phyloP scores from a whole-genome alignment of 306 rosid genomes.

The Ceratonia siliqua region DNA sequence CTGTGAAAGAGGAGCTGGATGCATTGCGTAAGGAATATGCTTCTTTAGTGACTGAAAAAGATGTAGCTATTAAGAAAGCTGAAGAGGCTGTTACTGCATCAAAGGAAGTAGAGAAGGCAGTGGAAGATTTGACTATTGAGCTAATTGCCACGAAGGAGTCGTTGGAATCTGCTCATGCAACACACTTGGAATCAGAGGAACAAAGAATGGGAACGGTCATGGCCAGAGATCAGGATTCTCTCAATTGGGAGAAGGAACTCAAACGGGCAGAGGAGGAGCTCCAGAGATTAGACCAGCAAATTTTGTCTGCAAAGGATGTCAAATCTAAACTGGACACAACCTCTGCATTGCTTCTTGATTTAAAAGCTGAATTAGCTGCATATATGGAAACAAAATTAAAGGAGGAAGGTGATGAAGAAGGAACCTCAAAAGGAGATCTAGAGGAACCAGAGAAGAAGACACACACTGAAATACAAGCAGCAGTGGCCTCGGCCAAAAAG shows the following conservation, averaged over 20 bases:
- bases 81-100: slow-evolving; percentile 84
- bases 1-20: slow-evolving; percentile 82
- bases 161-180: slow-evolving; percentile 85
- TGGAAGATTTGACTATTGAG: slow-evolving; percentile 89
- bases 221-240: slow-evolving; percentile 97
- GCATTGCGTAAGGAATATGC: slow-evolving; percentile 67
- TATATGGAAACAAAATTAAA: slow-evolving; percentile 84
- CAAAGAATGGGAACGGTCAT: slow-evolving; percentile 89
- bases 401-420: slow-evolving; percentile 55
- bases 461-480: slow-evolving; percentile 68
- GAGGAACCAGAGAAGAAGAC: slow-evolving; percentile 57
- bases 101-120: slow-evolving; percentile 87
- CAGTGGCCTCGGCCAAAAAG: slow-evolving; percentile 71
- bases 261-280: slow-evolving; percentile 90
- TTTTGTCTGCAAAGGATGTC: slow-evolving; percentile 74
- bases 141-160: slow-evolving; percentile 84
- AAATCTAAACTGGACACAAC: slow-evolving; percentile 85
- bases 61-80: slow-evolving; percentile 70
- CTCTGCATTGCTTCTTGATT: slow-evolving; percentile 73
- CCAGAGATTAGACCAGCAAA: slow-evolving; percentile 69
- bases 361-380: slow-evolving; percentile 82
- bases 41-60: slow-evolving; percentile 73
- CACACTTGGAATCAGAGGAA: slow-evolving; percentile 97
- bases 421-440: slow-evolving; percentile 42
- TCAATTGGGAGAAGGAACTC: slow-evolving; percentile 89